phyloP scores from a whole-genome alignment of 208 protist species.

The Leishmania amazonensis region DNA sequence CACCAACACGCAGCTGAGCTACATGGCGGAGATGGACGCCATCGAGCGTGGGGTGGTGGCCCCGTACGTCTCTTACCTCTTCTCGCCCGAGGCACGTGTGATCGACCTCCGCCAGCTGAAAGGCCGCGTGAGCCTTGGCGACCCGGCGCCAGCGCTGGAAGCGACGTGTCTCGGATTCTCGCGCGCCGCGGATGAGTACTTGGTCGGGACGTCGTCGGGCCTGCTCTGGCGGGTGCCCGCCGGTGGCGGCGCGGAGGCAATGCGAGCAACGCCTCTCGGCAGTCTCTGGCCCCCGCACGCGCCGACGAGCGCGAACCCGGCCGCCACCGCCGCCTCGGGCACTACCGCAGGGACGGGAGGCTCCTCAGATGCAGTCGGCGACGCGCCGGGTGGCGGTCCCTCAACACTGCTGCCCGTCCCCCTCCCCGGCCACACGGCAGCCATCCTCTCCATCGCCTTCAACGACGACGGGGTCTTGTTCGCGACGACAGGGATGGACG shows the following conservation, averaged over 20 bases:
- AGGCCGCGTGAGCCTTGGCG: slow-evolving; percentile 6
- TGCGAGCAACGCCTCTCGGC: slow-evolving; percentile 35
- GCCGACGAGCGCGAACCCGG: not conserved
- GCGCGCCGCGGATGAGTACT: slow-evolving; percentile 44
- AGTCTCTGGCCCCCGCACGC: slow-evolving; percentile 30
- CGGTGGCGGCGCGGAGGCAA: slow-evolving; percentile 3
- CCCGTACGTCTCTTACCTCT: slow-evolving; percentile 59
- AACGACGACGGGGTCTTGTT: slow-evolving; percentile 58
- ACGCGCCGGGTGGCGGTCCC: not conserved
- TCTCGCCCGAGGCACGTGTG: slow-evolving; percentile 41
- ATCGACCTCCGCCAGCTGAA: slow-evolving; percentile 38
- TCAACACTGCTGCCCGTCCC: slow-evolving; percentile 16
- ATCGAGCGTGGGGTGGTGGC: slow-evolving; percentile 35
- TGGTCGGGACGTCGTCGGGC: slow-evolving; percentile 51
- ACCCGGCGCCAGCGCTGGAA: slow-evolving; percentile 9
- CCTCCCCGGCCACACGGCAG: slow-evolving; percentile 49
- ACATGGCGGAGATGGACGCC: slow-evolving; percentile 34
- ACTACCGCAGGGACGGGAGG: not conserved
- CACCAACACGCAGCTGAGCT: slow-evolving; percentile 29
- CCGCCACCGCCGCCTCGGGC: not conserved
- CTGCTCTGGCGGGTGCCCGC: slow-evolving; percentile 49
- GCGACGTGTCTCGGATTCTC: slow-evolving; percentile 54
- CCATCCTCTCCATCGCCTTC: slow-evolving; percentile 51
- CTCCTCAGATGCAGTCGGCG: not conserved
- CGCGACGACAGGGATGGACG: slow-evolving; percentile 47